Conservation (phyloP, 148 eudicot species). For the Fallopia convolvulus region DNA sequence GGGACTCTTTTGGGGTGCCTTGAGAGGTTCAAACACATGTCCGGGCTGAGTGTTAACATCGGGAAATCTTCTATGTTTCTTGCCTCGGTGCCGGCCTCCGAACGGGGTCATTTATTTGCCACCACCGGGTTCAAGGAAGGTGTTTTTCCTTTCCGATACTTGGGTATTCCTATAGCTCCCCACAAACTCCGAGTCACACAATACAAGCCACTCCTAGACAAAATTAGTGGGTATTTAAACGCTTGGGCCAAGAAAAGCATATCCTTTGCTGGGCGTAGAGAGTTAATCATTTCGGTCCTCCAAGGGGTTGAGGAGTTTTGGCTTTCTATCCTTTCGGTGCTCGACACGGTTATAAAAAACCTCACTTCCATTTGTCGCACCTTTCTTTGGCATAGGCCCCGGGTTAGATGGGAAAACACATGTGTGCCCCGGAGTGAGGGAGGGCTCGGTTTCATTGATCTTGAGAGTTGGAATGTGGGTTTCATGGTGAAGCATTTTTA, state of each 20-base stretch:
- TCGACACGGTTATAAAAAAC: background rate
- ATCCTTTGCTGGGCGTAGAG: background rate
- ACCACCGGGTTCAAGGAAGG: background rate
- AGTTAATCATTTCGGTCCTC: background rate
- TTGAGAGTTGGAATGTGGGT: background rate
- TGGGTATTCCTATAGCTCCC: background rate
- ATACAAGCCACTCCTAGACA: background rate
- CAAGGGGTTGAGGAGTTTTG: background rate
- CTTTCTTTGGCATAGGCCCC: background rate
- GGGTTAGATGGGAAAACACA: background rate
- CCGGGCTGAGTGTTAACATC: background rate
- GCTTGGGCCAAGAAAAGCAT: background rate
- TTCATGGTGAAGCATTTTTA: background rate
- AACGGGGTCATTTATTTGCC: background rate
- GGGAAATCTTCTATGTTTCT: background rate
- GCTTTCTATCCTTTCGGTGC: background rate
- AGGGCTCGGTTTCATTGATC: background rate
- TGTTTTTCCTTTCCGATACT: background rate
- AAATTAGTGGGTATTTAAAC: no score
- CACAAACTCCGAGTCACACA: background rate
- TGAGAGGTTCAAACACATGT: background rate
- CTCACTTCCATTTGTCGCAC: background rate
- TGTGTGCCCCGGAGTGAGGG: background rate
- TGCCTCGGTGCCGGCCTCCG: background rate
- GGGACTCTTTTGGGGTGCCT: background rate